Conservation (phyloP, 129 eudicot genomes). For the Lactuca sativa region DNA sequence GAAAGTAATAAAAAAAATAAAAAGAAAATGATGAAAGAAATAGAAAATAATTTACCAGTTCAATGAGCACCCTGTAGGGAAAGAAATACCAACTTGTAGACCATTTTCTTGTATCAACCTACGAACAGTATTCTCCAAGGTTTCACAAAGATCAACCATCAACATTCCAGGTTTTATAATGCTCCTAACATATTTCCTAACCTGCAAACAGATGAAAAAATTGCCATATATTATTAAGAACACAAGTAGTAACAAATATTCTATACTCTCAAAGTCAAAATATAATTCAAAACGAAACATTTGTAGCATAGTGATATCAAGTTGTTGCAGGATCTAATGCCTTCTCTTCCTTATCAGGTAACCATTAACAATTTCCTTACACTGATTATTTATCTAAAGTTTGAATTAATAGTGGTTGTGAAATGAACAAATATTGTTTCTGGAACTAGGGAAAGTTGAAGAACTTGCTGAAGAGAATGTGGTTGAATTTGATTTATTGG, state of each 20-base stretch:
- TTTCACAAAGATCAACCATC: conserved; percentile 96
- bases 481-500: conserved; percentile 51
- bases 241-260: too few relatives aligned
- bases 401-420: background rate
- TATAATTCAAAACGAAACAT: too few relatives aligned
- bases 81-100: conserved; percentile 94
- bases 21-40: background rate
- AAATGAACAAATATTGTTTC: conserved; percentile 53
- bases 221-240: too few relatives aligned
- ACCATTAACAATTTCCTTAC: too few relatives aligned
- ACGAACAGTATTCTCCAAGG: conserved; percentile 93
- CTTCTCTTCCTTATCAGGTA: too few relatives aligned
- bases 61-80: conserved; percentile 97
- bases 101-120: conserved; percentile 94
- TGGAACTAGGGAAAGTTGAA: conserved; percentile 58
- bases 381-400: too few relatives aligned
- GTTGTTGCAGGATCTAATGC: too few relatives aligned
- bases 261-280: too few relatives aligned
- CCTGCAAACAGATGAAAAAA: too few relatives aligned
- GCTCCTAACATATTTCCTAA: too few relatives aligned
- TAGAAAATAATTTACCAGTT: conserved; percentile 56
- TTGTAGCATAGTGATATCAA: too few relatives aligned
- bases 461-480: conserved; percentile 57
- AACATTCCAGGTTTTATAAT: conserved; percentile 49
- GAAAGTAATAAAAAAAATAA: background rate